Percentiles rank a stretch among this genome's conserved stretches.
phyloP scores from a whole-genome alignment of 305 asterid genomes.

The Rubia balearica region DNA sequence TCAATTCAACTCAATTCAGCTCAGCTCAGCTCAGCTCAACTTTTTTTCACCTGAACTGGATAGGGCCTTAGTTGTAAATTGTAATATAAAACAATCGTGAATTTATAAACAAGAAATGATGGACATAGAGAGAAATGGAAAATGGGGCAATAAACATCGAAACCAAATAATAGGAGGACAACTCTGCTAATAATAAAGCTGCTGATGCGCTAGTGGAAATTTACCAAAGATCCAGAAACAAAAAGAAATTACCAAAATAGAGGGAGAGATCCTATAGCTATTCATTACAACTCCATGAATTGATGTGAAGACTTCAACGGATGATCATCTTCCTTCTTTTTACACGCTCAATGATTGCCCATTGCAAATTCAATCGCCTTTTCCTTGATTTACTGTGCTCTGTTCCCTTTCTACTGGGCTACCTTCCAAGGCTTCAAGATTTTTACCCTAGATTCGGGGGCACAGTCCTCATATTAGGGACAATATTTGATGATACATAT shows the following conservation, averaged over 20 bases:
- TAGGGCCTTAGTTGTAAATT: too few species aligned
- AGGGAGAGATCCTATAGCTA: constrained; percentile 12
- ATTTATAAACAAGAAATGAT: too few species aligned
- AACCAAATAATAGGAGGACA: constrained; percentile 19
- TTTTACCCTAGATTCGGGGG: constrained; percentile 19
- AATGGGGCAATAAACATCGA: constrained; percentile 25
- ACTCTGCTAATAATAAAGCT: constrained; percentile 20
- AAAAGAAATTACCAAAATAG: background rate
- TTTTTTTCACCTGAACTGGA: too few species aligned
- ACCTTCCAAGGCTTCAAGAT: constrained; percentile 16
- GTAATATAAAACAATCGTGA: too few species aligned
- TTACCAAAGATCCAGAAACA: background rate
- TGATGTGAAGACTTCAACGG: constrained; percentile 10
- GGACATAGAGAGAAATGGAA: constrained; percentile 16
- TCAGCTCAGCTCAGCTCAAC: too few species aligned
- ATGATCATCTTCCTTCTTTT: constrained; percentile 12
- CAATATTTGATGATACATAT: constrained; percentile 17
- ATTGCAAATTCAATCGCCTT: constrained; percentile 17
- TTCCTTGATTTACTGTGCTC: constrained; percentile 38
- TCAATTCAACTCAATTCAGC: too few species aligned
- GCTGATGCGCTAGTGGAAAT: background rate
- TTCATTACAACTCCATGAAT: constrained; percentile 16
- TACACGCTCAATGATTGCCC: constrained; percentile 32
- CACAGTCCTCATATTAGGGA: constrained; percentile 35
- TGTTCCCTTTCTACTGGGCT: constrained; percentile 32